Base-by-base conservation (phyloP, 148 eudicot genomes). In the Vaccinium macrocarpon region DNA sequence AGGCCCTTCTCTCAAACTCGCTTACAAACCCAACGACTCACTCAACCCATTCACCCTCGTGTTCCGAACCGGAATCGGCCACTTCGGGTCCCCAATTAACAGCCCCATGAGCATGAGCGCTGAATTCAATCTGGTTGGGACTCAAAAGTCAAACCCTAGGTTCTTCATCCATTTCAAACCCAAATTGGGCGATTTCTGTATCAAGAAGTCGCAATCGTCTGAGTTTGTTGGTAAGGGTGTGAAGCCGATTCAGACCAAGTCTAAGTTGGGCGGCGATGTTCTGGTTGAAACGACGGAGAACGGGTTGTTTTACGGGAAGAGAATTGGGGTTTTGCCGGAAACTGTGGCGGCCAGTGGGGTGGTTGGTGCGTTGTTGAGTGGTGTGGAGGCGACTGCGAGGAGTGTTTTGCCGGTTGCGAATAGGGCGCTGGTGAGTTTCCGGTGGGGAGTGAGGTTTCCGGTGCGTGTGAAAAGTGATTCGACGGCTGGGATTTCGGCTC, bases 101-200 rank as follows among this genome's bases (percentile, higher is more conserved):
- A 92, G 98, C 61, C 93, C 99, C 1, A 82, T 96, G 84, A 92
- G 91, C 29, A 92, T 96, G 97, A 89, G 93, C 80, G 99, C 98
- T 1, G 93, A 96, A 53, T 93, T 96, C 73, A 90, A 88, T 68
- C 77, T 91, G n/a, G 48, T 89, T 2, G 97, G 95, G 42, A 71
- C 42, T 19, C 72, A 86, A 51, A 42, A 42, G 46, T 42, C 46
- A 42, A 89, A 86, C 86, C 99, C 99, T 55, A 91, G 84, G 50
- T 94, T 96, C 82, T 89, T 90, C 79, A 87, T 96, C 35, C 93
- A 88, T 52, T 96, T 96, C 35, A 94, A 91, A 83, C 99, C 98
- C 15, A 85, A 81, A 25, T 86, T 96, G 38, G 99, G 99, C 8
- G 98, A 96, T 74, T 94, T 96, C 77, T 84, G 88, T 2, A 49